Conservation (phyloP, 2,329 filamentous ascomycete species). For the Davidsoniella virescens region DNA sequence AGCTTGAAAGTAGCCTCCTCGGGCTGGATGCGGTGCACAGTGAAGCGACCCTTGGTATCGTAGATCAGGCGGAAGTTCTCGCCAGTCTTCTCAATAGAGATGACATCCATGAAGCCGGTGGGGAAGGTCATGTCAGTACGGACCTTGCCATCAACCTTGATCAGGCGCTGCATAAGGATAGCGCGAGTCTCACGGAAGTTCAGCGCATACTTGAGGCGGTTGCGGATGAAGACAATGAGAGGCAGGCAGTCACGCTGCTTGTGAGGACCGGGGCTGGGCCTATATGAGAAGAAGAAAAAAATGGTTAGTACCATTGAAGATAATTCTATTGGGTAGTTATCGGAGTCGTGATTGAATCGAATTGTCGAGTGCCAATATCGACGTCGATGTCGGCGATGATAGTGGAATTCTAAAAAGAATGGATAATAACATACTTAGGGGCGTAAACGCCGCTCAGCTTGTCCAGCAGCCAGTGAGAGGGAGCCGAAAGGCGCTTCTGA, state of each 20-base stretch:
- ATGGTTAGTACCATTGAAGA: neutral
- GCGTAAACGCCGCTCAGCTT: conserved; percentile 89
- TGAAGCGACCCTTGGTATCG: conserved; percentile 99
- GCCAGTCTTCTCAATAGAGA: conserved; percentile 98
- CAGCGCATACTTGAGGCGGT: conserved; percentile 97
- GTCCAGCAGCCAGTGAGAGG: conserved; percentile 99
- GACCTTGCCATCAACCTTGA: conserved; percentile 99
- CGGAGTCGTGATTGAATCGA: neutral
- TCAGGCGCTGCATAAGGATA: conserved; percentile 97
- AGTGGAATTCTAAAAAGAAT: neutral
- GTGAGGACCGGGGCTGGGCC: conserved; percentile 75
- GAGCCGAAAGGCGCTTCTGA: conserved; percentile 98
- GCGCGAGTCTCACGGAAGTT: conserved; percentile 95
- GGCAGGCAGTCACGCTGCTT: conserved; percentile 99
- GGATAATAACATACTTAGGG: conserved; percentile 26
- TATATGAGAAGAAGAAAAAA: conserved; percentile 15
- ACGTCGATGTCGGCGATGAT: neutral
- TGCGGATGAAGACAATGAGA: conserved; percentile 93
- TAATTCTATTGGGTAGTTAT: neutral
- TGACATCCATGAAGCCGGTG: conserved; percentile 98
- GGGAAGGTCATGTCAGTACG: conserved; percentile 97
- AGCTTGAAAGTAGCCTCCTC: conserved; percentile 99
- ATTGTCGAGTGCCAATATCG: neutral
- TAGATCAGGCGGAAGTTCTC: conserved; percentile 99
- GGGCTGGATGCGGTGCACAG: conserved; percentile 95